Conservation (phyloP, 345 rosid species). For the Dipteronia sinensis region DNA sequence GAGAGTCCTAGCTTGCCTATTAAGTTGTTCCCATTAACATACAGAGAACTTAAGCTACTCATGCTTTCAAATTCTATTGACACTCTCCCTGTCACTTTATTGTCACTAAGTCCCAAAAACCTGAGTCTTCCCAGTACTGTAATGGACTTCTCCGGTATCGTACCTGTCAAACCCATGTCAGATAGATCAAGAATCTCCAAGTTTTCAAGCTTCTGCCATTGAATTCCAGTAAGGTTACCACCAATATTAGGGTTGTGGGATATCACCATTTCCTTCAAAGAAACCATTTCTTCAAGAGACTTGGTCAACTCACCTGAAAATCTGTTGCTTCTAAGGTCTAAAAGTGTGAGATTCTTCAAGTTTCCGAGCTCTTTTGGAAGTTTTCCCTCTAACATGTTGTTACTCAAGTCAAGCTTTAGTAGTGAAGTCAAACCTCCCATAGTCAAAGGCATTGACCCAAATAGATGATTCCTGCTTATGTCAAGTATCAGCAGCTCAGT, state of each 20-base stretch:
- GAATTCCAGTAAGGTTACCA: slow-evolving; percentile 28
- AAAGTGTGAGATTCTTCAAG: slow-evolving; percentile 29
- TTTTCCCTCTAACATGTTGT: slow-evolving; percentile 30
- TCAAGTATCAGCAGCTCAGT: slow-evolving; percentile 36
- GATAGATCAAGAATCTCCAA: slow-evolving; percentile 37
- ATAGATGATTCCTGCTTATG: slow-evolving; percentile 39
- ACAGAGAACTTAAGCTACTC: slow-evolving; percentile 29
- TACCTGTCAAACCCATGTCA: slow-evolving; percentile 29
- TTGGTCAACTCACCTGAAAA: slow-evolving; percentile 31
- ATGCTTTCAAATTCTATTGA: slow-evolving; percentile 21
- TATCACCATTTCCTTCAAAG: slow-evolving; percentile 37
- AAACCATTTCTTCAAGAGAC: slow-evolving; percentile 33
- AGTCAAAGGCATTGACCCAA: slow-evolving; percentile 36
- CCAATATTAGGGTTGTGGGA: slow-evolving; percentile 34
- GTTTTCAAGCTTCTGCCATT: slow-evolving; percentile 32
- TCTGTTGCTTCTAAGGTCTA: slow-evolving; percentile 39
- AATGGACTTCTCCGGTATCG: slow-evolving; percentile 29
- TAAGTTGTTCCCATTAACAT: slow-evolving; percentile 38
- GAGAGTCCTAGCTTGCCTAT: slow-evolving; percentile 36
- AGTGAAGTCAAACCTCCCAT: slow-evolving; percentile 31
- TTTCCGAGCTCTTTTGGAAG: slow-evolving; percentile 29
- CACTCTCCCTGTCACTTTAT: slow-evolving; percentile 32
- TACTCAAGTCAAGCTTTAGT: slow-evolving; percentile 45
- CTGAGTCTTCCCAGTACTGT: slow-evolving; percentile 29
- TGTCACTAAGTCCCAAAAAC: slow-evolving; percentile 36